These are phyloP conservation scores for Coprinopsis marcescibilis DNA, from an alignment of 768 basidiomycete species.

Conservation along the genomic window DNA sequence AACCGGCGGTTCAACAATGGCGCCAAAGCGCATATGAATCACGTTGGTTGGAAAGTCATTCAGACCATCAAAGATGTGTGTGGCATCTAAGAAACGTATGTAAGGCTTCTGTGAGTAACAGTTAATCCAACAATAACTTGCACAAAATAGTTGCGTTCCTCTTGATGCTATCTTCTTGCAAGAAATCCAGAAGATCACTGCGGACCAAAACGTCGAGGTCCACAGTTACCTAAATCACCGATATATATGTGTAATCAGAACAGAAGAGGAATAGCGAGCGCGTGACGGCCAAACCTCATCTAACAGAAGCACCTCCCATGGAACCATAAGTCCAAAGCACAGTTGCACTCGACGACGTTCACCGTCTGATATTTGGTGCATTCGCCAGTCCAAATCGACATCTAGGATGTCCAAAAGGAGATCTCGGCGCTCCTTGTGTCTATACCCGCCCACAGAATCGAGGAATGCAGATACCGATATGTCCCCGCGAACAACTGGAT, in stretches of 20 bases:
- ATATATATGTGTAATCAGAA: not conserved
- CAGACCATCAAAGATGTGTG: conserved; percentile 95
- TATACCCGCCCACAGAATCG: conserved; percentile 96
- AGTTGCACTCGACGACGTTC: conserved; percentile 90
- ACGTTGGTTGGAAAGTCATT: conserved; percentile 90
- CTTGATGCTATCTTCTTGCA: conserved; percentile 72
- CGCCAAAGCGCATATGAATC: conserved; percentile 85
- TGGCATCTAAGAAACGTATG: conserved; percentile 59
- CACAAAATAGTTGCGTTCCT: conserved; percentile 88
- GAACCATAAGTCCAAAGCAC: conserved; percentile 91
- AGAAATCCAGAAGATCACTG: conserved; percentile 82
- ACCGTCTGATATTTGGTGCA: conserved; percentile 95
- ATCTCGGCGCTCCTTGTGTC: conserved; percentile 86
- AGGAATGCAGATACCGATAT: conserved; percentile 90
- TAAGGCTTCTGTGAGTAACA: conserved; percentile 3
- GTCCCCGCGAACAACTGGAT: conserved; percentile 92
- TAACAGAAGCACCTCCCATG: conserved; percentile 89
- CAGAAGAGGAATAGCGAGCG: not conserved
- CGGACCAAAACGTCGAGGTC: conserved; percentile 96
- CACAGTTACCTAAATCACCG: conserved; percentile 85
- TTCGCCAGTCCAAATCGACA: conserved; percentile 93
- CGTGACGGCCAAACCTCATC: conserved; percentile 64
- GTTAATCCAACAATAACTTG: conserved; percentile 26
- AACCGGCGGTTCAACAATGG: conserved; percentile 58
- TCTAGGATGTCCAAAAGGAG: conserved; percentile 85